These are phyloP conservation scores for Stromatinia cepivora DNA, from an alignment of 2,329 filamentous ascomycete species.

Conservation along the genomic window DNA sequence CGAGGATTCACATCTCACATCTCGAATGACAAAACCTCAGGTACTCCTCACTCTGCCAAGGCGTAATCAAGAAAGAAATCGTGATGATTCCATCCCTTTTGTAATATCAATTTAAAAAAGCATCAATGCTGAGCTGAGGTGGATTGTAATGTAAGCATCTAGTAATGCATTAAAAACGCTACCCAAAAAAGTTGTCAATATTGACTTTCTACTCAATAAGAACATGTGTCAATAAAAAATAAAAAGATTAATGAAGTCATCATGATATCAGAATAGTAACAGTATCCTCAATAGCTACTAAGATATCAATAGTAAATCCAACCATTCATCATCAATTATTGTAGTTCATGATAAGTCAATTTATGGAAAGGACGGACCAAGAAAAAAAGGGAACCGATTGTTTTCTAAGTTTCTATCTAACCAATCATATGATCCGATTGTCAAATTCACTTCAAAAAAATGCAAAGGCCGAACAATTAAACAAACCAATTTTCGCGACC, in stretches of 20 bases:
- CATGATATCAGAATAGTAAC: background rate
- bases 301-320: background rate
- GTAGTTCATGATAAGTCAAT: background rate
- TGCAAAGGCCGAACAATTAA: background rate
- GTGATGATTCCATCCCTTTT: too few species aligned
- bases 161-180: background rate
- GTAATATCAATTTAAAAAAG: background rate
- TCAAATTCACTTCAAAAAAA: background rate
- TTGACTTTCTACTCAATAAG: background rate
- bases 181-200: background rate
- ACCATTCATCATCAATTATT: background rate
- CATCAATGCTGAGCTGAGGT: background rate
- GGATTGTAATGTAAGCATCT: background rate
- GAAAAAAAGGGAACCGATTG: background rate
- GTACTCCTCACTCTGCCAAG: background rate
- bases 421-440: background rate
- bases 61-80: background rate
- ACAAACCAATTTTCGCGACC: conserved; percentile 16
- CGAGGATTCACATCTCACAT: too few species aligned
- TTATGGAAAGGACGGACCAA: background rate
- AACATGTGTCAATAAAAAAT: too few species aligned
- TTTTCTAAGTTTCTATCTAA: background rate
- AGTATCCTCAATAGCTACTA: too few species aligned
- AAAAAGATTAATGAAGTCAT: background rate
- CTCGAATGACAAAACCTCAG: too few species aligned